Evolutionary conservation across 2,329 filamentous ascomycete genomes (phyloP), one percentile per base, ranked within the genome.

Genomic region (Talaromyces sp.): DNA sequence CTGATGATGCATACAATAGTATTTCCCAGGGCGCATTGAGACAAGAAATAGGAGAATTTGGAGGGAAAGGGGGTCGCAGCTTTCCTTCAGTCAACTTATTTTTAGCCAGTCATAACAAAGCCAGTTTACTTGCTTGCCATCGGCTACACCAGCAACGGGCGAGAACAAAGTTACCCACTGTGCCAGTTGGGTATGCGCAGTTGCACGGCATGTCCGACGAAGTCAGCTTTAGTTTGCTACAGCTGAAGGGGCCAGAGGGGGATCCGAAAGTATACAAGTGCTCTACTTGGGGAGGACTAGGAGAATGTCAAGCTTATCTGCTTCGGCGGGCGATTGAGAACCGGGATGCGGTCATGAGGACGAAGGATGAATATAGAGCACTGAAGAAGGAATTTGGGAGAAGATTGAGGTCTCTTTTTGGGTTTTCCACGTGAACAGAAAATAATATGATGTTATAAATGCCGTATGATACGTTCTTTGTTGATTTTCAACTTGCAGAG

Each of bases 71-170:
- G 8, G 27, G 31, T 29, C 26, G 31, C 24, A 69, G 62, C 55
- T 89, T 87, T 69, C 87, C 87, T 0, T 72, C 73, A 1, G 81
- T 87, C 9, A 77, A 82, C 63, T 75, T 96, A 26, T 85, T 96
- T 26, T 81, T 96, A 17, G 93, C 92, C 7, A 89, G 89, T 1
- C 93, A 97, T 77, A 97, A 96, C 71, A 84, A 84, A 55, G 83
- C 84, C 46, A 90, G 89, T 4, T 88, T 96, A 9, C 66, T 76
- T 35, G 77, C 77, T 38, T 84, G 83, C 1, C 79, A 81, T 59
- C 68, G 72, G 7, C 74, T 84, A 10, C 80, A 82, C 56, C 76
- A 79, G 51, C 65, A 75, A 21, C 82, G 84, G 55, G 65, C 74
- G 29, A 65, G 67, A 50, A 70, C 69, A 4, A 70, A 74, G 46